A percentile compares a stretch with the other conserved stretches of the same genome.
Evolutionary conservation across 169 alveolate genomes (phyloP).

Genomic region (Plasmodium adleri): DNA sequence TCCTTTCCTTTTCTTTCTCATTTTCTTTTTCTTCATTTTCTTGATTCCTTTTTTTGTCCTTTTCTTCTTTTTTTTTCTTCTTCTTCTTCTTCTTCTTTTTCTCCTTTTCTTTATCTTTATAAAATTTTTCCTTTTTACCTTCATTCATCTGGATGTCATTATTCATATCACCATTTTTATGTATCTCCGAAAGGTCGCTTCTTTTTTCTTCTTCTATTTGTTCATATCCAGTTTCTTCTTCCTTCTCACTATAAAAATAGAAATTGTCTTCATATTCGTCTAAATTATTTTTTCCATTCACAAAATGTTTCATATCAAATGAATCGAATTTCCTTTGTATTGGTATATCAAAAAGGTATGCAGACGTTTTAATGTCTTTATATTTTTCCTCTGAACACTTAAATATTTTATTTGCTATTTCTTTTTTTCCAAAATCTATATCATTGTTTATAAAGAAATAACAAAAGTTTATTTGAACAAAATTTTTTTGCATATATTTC

Average conservation of each 20-base stretch:
- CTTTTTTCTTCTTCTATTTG: slow-evolving; percentile 6
- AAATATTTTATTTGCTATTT: slow-evolving; percentile 22
- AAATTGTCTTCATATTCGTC: slow-evolving; percentile 29
- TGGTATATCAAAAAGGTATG: slow-evolving; percentile 65
- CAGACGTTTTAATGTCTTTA: slow-evolving; percentile 44
- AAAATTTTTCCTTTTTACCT: neutral
- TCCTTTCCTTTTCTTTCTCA: neutral
- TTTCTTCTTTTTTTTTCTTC: neutral
- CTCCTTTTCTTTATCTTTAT: neutral
- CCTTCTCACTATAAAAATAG: slow-evolving; percentile 18
- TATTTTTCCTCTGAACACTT: slow-evolving; percentile 29
- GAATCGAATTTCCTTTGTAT: slow-evolving; percentile 22
- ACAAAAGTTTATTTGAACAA: slow-evolving; percentile 36
- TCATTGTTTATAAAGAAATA: slow-evolving; percentile 65
- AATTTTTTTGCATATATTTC: slow-evolving; percentile 21
- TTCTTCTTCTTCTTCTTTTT: neutral
- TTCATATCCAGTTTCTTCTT: neutral
- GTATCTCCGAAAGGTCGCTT: neutral
- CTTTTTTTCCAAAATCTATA: slow-evolving; percentile 31
- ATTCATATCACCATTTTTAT: neutral
- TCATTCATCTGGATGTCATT: slow-evolving; percentile 4
- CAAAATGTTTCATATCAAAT: slow-evolving; percentile 20
- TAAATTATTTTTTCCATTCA: slow-evolving; percentile 23
- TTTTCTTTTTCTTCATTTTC: neutral
- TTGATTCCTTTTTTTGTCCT: neutral